Evolutionary conservation across 805 yeast species (phyloP).

Genomic region (Priceomyces castillae): DNA sequence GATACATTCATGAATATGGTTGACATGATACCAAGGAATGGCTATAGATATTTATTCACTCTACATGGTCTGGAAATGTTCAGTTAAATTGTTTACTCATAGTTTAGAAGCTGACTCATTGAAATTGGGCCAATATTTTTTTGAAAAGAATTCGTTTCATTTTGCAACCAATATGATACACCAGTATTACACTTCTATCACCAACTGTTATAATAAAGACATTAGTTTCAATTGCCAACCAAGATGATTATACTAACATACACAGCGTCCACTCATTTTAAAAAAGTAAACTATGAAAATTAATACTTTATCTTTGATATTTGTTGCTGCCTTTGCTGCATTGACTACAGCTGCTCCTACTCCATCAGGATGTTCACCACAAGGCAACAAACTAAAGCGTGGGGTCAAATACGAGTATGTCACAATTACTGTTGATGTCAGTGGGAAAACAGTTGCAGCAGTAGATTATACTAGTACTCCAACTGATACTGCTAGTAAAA

Average conservation of each 20-base stretch:
- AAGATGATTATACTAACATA: neutral
- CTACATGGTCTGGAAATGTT: no score
- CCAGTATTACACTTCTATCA: neutral
- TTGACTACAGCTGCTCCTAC: constrained; percentile 10
- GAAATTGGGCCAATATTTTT: neutral
- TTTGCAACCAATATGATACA: neutral
- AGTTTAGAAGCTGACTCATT: no score
- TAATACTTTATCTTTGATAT: constrained; percentile 16
- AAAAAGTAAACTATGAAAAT: constrained; percentile 10
- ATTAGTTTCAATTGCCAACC: no score
- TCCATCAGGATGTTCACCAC: neutral
- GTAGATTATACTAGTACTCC: constrained; percentile 9
- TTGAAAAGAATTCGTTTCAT: neutral
- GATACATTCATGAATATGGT: no score
- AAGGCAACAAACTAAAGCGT: constrained; percentile 61
- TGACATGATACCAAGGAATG: no score
- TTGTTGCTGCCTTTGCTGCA: constrained; percentile 18
- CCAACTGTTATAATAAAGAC: no score
- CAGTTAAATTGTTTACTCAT: no score
- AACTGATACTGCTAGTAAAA: constrained; percentile 12
- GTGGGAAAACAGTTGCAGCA: constrained; percentile 34
- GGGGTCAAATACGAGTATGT: constrained; percentile 46
- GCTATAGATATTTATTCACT: no score
- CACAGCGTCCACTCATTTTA: neutral
- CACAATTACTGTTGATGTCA: constrained; percentile 43